phyloP scores from a whole-genome alignment of 2,329 filamentous ascomycete genomes.

The Sporothrix globosa region DNA sequence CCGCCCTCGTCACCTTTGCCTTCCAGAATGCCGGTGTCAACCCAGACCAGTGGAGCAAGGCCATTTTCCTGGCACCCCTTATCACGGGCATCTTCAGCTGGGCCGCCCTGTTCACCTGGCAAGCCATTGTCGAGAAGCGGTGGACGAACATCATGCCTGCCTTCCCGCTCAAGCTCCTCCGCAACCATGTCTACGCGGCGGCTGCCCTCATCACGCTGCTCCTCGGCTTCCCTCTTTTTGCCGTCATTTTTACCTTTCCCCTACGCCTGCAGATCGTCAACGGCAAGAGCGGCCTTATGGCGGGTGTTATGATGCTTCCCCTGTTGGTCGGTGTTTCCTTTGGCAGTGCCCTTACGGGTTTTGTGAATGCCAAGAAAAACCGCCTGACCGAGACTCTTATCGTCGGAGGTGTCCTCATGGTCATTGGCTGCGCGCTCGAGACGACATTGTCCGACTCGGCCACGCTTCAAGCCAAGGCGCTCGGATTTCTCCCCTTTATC shows the following conservation, averaged over 20 bases:
- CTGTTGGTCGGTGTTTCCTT: conserved; percentile 55
- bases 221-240: conserved; percentile 55
- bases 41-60: conserved; percentile 48
- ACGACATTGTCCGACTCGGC: conserved; percentile 45
- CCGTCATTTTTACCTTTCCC: conserved; percentile 55
- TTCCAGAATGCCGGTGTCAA: conserved; percentile 56
- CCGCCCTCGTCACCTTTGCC: conserved; percentile 60
- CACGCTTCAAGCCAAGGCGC: conserved; percentile 49
- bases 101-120: conserved; percentile 49
- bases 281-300: conserved; percentile 49
- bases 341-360: conserved; percentile 50
- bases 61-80: conserved; percentile 50
- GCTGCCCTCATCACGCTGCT: conserved; percentile 52
- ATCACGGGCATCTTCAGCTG: conserved; percentile 45
- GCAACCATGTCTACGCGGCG: conserved; percentile 51
- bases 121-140: conserved; percentile 41
- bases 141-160: conserved; percentile 47
- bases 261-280: conserved; percentile 55
- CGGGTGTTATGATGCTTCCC: conserved; percentile 57
- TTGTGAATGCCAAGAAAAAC: conserved; percentile 49
- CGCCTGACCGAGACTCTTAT: conserved; percentile 51
- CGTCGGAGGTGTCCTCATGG: conserved; percentile 49
- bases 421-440: conserved; percentile 53
- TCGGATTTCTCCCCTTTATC: conserved; percentile 56
- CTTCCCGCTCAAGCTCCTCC: conserved; percentile 54